A percentile compares a stretch with the other conserved stretches of the same genome.
These are phyloP conservation scores for Fusarium buharicum DNA, from an alignment of 2,329 filamentous ascomycete genomes.

Conservation along the genomic window DNA sequence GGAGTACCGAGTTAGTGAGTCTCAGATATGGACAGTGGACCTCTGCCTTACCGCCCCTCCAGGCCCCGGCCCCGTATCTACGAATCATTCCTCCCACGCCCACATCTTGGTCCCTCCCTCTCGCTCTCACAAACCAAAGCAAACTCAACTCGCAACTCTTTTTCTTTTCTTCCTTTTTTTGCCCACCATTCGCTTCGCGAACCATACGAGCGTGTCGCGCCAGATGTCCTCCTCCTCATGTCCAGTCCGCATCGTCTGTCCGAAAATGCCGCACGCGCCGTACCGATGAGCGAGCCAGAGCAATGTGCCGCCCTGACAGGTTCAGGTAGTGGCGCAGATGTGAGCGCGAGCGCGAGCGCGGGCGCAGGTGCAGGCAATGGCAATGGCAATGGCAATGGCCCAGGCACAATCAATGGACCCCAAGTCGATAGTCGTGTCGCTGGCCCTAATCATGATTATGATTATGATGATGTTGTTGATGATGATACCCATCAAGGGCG, in stretches of 20 bases:
- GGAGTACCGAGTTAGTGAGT: conserved; percentile 18
- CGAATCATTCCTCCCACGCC: conserved; percentile 50
- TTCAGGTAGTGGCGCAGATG: conserved; percentile 14
- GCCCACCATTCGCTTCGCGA: conserved; percentile 8
- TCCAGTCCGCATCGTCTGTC: conserved; percentile 61
- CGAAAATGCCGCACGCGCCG: conserved; percentile 66
- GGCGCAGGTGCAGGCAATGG: conserved; percentile 4
- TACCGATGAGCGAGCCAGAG: conserved; percentile 54
- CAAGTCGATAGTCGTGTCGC: conserved; percentile 17
- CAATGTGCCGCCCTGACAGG: conserved; percentile 26
- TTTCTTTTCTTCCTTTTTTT: conserved; percentile 21
- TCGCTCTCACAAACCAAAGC: conserved; percentile 31
- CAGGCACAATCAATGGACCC: conserved; percentile 4
- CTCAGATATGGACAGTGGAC: conserved; percentile 27
- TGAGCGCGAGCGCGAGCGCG: conserved; percentile 2
- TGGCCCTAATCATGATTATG: conserved; percentile 41
- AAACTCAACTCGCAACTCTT: conserved; percentile 19
- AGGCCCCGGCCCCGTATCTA: conserved; percentile 38
- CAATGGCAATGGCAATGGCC: conserved; percentile 10
- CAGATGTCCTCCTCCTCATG: conserved; percentile 70
- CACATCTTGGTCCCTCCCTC: conserved; percentile 37
- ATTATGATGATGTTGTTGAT: conserved; percentile 38
- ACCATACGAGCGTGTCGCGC: conserved; percentile 48
- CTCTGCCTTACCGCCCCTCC: conserved; percentile 28
- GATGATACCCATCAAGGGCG: conserved; percentile 37